Evolutionary conservation across 169 alveolate genomes (phyloP).

Genomic region (Plasmodium coatneyi): DNA sequence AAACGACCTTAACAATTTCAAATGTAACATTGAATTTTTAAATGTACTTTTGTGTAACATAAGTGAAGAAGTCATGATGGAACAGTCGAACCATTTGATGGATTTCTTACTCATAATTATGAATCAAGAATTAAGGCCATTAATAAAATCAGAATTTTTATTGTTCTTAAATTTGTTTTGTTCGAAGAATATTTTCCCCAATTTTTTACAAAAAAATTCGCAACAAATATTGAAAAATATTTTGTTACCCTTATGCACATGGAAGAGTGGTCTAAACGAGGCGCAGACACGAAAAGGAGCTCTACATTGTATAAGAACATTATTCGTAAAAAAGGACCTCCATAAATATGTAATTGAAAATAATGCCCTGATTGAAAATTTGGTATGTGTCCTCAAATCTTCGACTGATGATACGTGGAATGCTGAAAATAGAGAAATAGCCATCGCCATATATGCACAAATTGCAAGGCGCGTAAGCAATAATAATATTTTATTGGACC

Average conservation of each 20-base stretch:
- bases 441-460: slow-evolving; percentile 35
- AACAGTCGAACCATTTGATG: slow-evolving; percentile 14
- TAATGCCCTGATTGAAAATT: slow-evolving; percentile 20
- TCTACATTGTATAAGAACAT: slow-evolving; percentile 31
- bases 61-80: slow-evolving; percentile 26
- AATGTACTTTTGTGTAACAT: slow-evolving; percentile 35
- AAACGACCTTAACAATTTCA: slow-evolving; percentile 49
- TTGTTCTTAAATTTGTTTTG: slow-evolving; percentile 58
- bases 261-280: slow-evolving; percentile 62
- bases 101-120: slow-evolving; percentile 10
- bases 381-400: slow-evolving; percentile 39
- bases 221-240: slow-evolving; percentile 42
- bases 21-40: slow-evolving; percentile 38
- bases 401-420: slow-evolving; percentile 64
- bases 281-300: slow-evolving; percentile 63
- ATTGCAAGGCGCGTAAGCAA: slow-evolving; percentile 14
- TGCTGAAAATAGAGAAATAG: slow-evolving; percentile 60
- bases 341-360: slow-evolving; percentile 17
- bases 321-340: slow-evolving; percentile 22
- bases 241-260: slow-evolving; percentile 46
- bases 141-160: slow-evolving; percentile 55
- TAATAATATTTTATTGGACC: slow-evolving; percentile 43
- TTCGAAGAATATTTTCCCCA: slow-evolving; percentile 29
- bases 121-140: slow-evolving; percentile 49
- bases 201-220: slow-evolving; percentile 19